Evolutionary conservation across 257 asterid species (phyloP).

Genomic region (Leonotis leonurus): DNA sequence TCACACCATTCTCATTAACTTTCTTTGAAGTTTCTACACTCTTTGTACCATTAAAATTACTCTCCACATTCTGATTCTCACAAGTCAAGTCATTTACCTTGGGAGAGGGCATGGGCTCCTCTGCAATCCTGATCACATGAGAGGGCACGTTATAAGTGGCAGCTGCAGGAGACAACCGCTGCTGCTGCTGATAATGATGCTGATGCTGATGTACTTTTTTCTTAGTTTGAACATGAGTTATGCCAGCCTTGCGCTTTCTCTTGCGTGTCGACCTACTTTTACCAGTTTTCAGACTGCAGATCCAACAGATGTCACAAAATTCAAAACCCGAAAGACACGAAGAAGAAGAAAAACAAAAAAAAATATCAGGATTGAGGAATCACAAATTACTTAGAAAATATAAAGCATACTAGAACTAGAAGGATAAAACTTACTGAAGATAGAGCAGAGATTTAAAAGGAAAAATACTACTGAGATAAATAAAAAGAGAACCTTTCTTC

Average conservation of each 20-base stretch:
- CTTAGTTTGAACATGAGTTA: constrained; percentile 51
- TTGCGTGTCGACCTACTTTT: constrained; percentile 53
- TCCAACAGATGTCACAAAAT: constrained; percentile 19
- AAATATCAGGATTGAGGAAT: constrained; percentile 6
- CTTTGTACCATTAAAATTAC: constrained; percentile 19
- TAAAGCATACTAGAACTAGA: background rate
- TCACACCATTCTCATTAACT: constrained; percentile 36
- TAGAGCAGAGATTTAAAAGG: background rate
- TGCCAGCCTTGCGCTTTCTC: constrained; percentile 55
- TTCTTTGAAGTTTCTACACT: constrained; percentile 25
- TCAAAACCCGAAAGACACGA: constrained; percentile 2
- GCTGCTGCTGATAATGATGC: constrained; percentile 23
- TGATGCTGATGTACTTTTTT: constrained; percentile 37
- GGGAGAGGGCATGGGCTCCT: constrained; percentile 29
- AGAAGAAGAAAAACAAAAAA: background rate
- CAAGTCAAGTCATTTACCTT: constrained; percentile 17
- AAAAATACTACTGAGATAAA: too few species aligned
- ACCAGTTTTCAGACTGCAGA: constrained; percentile 46
- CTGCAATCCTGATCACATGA: constrained; percentile 29
- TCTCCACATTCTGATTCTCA: constrained; percentile 25
- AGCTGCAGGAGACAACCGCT: constrained; percentile 42
- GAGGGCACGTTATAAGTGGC: constrained; percentile 47
- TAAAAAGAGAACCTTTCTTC: constrained; percentile 56
- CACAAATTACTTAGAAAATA: background rate
- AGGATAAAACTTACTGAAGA: background rate